Base-by-base conservation (phyloP, 139 green algal genomes). In the Chlorella sp. region DNA sequence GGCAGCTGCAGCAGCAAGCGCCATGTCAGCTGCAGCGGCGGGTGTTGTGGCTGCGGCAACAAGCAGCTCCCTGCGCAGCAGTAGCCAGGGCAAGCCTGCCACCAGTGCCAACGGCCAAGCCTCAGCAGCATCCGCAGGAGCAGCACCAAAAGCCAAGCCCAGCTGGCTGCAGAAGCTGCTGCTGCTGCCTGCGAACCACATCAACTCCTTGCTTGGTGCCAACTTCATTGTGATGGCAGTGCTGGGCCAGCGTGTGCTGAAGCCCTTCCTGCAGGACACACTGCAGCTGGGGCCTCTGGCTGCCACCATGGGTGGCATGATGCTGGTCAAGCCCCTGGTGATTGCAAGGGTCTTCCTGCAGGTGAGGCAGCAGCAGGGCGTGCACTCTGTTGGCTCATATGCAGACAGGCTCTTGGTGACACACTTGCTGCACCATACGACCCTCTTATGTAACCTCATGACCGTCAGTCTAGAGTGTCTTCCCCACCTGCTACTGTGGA, bases 181-280 rank as follows among this genome's bases (percentile, higher is more conserved):
- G n/a, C n/a, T n/a, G 42, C 42, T 55, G 42, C 42, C 42, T 55
- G 42, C 42, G 10, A 50, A 64, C 36, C 85, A 91, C 68, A 71
- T 90, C 62, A 93, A 93, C 66, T 62, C 80, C 4, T 69, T 93
- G 71, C 80, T 93, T 61, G 59, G 63, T 17, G 72, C 50, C 74
- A 91, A 90, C 74, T 92, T 93, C 59, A 49, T 61, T n/a, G 88
- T 90, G 32, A 88, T 93, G 85, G n/a, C 36, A 5, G 5, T 80
- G 55, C 74, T 92, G 70, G 87, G 87, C 2, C 75, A 82, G 59
- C 65, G 79, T 2, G 76, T 82, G 67, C 71, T 83, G 51, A 64
- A 67, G 49, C 76, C 79, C 1, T 84, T 88, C 71, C 77, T 88
- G 67, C 74, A 79, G 42, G 42, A 55, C 42, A 55, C 42, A 10